These are phyloP conservation scores for Pisolithus sp. DNA, from an alignment of 768 basidiomycete species.

Conservation along the genomic window DNA sequence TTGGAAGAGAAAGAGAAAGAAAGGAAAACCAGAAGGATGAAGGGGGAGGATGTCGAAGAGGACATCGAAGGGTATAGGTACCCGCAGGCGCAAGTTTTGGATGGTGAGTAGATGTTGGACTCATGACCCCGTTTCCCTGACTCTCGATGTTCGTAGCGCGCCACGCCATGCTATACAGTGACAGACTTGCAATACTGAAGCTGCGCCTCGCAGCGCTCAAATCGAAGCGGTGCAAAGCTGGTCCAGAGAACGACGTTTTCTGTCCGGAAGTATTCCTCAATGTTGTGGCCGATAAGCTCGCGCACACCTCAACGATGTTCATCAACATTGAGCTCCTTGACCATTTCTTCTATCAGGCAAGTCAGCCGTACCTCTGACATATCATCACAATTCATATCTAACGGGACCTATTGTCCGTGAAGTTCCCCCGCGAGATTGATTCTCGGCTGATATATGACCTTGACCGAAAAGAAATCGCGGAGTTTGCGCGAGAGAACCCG, in stretches of 20 bases:
- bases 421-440: slow-evolving; percentile 99
- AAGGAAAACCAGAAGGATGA: slow-evolving; percentile 46
- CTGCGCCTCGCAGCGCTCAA: slow-evolving; percentile 81
- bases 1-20: slow-evolving; percentile 75
- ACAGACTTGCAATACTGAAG: slow-evolving; percentile 77
- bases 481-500: slow-evolving; percentile 95
- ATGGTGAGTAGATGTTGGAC: slow-evolving; percentile 52
- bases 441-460: slow-evolving; percentile 87
- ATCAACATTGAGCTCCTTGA: slow-evolving; percentile 98
- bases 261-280: slow-evolving; percentile 97
- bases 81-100: slow-evolving; percentile 84
- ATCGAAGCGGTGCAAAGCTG: slow-evolving; percentile 81
- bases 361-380: slow-evolving; percentile 11
- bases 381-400: neutral
- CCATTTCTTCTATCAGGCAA: slow-evolving; percentile 96
- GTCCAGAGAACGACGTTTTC: slow-evolving; percentile 82
- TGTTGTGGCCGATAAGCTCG: slow-evolving; percentile 94
- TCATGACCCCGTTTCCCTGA: neutral
- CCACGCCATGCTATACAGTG: slow-evolving; percentile 83
- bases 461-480: slow-evolving; percentile 82
- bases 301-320: slow-evolving; percentile 94
- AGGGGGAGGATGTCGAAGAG: slow-evolving; percentile 33
- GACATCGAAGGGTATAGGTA: slow-evolving; percentile 79
- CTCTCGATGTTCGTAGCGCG: slow-evolving; percentile 52
- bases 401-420: neutral